These are phyloP conservation scores for Gomphus bonarii DNA, from an alignment of 1,284 basidiomycete species.

Conservation along the genomic window DNA sequence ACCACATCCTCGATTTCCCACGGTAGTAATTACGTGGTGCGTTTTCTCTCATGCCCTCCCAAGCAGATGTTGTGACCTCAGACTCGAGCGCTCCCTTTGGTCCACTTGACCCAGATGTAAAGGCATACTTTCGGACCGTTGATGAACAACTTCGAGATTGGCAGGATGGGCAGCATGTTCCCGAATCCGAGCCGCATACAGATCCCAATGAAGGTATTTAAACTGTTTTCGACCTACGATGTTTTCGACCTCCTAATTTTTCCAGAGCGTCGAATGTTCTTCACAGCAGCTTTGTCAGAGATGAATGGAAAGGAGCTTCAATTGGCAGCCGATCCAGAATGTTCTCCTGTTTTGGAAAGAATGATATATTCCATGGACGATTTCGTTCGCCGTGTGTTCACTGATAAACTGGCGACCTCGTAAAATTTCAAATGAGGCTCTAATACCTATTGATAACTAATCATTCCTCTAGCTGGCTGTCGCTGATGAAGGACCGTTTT, in stretches of 20 bases:
- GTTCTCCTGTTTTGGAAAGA: conserved; percentile 78
- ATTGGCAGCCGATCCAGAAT: conserved; percentile 86
- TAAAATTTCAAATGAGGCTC: conserved; percentile 33
- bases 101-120: conserved; percentile 77
- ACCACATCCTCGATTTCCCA: conserved; percentile 10
- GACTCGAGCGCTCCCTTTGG: conserved; percentile 75
- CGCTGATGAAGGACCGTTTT: conserved; percentile 71
- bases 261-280: conserved; percentile 72
- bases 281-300: conserved; percentile 75
- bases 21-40: too few relatives aligned
- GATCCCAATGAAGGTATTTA: conserved; percentile 70
- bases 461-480: conserved; percentile 40
- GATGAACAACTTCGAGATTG: conserved; percentile 80
- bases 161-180: conserved; percentile 43
- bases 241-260: conserved; percentile 3
- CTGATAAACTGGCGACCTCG: conserved; percentile 79
- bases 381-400: conserved; percentile 79
- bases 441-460: conserved; percentile 1
- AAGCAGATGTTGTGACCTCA: conserved; percentile 18
- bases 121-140: conserved; percentile 84
- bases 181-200: conserved; percentile 31
- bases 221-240: conserved; percentile 1
- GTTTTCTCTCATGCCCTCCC: conserved; percentile 15
- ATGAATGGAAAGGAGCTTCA: conserved; percentile 81
- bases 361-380: conserved; percentile 90